Base-by-base conservation (phyloP, 495 filamentous ascomycete species). In the Achaetomiella virescens region DNA sequence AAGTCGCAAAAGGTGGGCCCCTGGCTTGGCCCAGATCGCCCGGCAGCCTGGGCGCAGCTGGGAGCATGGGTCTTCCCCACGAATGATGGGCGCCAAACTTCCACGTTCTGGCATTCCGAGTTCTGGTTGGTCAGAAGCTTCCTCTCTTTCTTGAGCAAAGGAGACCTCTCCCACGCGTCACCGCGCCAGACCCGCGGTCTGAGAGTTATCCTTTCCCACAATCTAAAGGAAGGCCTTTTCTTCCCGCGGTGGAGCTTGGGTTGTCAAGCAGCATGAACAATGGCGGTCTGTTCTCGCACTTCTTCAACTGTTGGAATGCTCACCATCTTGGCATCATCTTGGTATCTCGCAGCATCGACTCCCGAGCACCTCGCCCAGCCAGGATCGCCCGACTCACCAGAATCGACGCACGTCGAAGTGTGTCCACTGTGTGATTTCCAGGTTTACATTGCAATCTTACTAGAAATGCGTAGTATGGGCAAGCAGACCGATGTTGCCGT, bases 91-190 rank as follows among this genome's bases (percentile, higher is more conserved):
- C 4, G 17, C 35, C 14, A 15, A 12, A 47, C 21, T 38, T 36
- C 36, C 59, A 63, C 61, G 56, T 59, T 59, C 9, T 47, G 33
- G 42, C n/a, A 43, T 57, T 43, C 36, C 20, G 42, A 25, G 8
- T 38, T 29, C 25, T 63, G 52, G 44, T 62, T 62, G 46, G 60
- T 45, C 48, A 20, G 33, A 37, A 14, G 9, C 20, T 18, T 15
- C 48, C 22, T 18, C 1, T 47, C 37, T 48, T 46, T 48, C 18
- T 48, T 36, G 48, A 46, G 17, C 21, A 25, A 36, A 1, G 24
- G 24, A 9, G 24, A 33, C 8, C 2, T 18, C 20, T 48, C 27
- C 35, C 18, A 37, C 7, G 17, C 20, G 12, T 22, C 22, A n/a
- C 20, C 38, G 5, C 6, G 5, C 11, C 43, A 46, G 43, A 14